Conservation (phyloP, 768 basidiomycete genomes). For the Dioszegia crocea region DNA sequence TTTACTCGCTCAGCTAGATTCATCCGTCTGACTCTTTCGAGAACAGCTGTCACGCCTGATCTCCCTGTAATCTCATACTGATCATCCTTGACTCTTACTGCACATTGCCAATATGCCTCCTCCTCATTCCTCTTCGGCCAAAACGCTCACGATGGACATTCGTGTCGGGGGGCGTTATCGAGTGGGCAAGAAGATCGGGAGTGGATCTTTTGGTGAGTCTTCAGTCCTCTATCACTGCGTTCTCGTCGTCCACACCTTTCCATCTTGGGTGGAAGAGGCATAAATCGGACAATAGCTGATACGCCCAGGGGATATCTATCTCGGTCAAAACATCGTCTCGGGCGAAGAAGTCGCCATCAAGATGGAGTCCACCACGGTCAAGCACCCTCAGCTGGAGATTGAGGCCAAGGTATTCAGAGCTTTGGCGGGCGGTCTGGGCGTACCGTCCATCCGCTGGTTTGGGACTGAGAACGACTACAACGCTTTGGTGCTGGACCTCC, state of each 20-base stretch:
- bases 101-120: neutral
- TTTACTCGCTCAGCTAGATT: no score
- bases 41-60: no score
- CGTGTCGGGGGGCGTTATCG: constrained; percentile 64
- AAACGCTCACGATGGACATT: constrained; percentile 45
- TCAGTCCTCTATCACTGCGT: no score
- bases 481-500: constrained; percentile 96
- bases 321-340: constrained; percentile 99
- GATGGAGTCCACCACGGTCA: constrained; percentile 98
- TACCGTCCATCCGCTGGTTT: constrained; percentile 87
- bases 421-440: constrained; percentile 79
- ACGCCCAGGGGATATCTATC: constrained; percentile 85
- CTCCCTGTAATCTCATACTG: no score
- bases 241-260: neutral
- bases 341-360: constrained; percentile 99
- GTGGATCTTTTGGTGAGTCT: constrained; percentile 86
- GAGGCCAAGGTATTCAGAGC: constrained; percentile 88
- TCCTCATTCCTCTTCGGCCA: constrained; percentile 1
- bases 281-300: neutral
- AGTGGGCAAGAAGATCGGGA: constrained; percentile 98
- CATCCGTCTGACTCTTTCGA: no score
- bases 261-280: no score
- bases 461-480: constrained; percentile 98
- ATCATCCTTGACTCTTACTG: no score
- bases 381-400: constrained; percentile 94